Percentiles rank a stretch among this genome's conserved stretches.
Evolutionary conservation across 768 basidiomycete genomes (phyloP).

Genomic region (Lactifluus pinguis): DNA sequence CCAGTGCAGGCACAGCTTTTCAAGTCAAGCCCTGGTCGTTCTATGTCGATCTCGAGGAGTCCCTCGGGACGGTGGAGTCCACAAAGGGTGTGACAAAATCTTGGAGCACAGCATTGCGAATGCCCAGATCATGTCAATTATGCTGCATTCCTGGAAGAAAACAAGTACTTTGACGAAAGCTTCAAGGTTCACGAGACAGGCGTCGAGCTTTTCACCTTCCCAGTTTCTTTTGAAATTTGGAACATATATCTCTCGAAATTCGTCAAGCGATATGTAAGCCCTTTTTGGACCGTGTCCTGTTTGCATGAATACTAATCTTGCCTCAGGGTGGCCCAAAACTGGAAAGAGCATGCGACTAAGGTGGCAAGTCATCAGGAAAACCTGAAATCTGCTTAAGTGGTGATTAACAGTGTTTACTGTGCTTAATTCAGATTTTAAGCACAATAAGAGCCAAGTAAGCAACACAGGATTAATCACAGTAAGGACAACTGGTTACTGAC

Average conservation of each 20-base stretch:
- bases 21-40: constrained; percentile 99
- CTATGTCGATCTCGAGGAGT: constrained; percentile 96
- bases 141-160: constrained; percentile 93
- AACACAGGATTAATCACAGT: too few species aligned
- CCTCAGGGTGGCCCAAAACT: constrained; percentile 82
- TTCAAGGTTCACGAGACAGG: constrained; percentile 99
- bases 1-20: constrained; percentile 85
- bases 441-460: too few species aligned
- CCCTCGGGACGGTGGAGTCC: constrained; percentile 87
- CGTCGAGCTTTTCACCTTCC: constrained; percentile 95
- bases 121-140: constrained; percentile 98
- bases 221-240: constrained; percentile 98
- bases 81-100: constrained; percentile 89
- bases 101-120: constrained; percentile 95
- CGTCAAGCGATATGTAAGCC: constrained; percentile 89
- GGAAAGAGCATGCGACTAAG: constrained; percentile 91
- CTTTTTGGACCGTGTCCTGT: constrained; percentile 15
- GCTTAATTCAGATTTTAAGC: too few species aligned
- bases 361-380: too few species aligned
- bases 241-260: constrained; percentile 98
- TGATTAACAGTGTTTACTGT: too few species aligned
- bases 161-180: constrained; percentile 96
- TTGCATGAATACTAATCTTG: not conserved
- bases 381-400: too few species aligned
- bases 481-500: too few species aligned